Evolutionary conservation across 2,329 filamentous ascomycete species (phyloP).

Genomic region (Coniochaeta sp.): DNA sequence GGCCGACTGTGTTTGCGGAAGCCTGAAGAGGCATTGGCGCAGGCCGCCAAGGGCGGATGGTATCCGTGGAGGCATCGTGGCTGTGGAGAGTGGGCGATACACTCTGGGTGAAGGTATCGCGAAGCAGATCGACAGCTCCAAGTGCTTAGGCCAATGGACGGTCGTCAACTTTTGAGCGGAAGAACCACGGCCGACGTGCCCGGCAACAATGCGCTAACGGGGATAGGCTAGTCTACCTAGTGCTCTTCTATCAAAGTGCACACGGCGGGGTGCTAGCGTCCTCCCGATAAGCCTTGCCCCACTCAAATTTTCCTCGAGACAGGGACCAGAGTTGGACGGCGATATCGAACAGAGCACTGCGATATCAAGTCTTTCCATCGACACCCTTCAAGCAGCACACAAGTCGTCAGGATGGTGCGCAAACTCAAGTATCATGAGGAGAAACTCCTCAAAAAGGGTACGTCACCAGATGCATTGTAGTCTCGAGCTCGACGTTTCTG

Average conservation of each 20-base stretch:
- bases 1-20: neutral
- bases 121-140: neutral
- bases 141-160: neutral
- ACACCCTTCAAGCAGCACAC: neutral
- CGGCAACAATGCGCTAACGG: neutral
- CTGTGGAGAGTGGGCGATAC: neutral
- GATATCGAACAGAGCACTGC: neutral
- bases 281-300: neutral
- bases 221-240: neutral
- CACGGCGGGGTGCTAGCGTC: neutral
- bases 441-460: conserved; percentile 69
- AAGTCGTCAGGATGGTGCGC: conserved; percentile 64
- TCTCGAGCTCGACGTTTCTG: neutral
- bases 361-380: neutral
- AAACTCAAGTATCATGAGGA: conserved; percentile 97
- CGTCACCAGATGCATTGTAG: neutral
- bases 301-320: conserved; percentile 1
- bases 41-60: neutral
- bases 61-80: neutral
- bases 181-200: neutral
- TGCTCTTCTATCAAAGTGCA: neutral
- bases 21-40: neutral
- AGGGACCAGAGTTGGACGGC: neutral
- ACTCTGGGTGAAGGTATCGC: neutral
- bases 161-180: conserved; percentile 4